phyloP scores from a whole-genome alignment of 352 stramenopile species.

The Pythium rishiriense region DNA sequence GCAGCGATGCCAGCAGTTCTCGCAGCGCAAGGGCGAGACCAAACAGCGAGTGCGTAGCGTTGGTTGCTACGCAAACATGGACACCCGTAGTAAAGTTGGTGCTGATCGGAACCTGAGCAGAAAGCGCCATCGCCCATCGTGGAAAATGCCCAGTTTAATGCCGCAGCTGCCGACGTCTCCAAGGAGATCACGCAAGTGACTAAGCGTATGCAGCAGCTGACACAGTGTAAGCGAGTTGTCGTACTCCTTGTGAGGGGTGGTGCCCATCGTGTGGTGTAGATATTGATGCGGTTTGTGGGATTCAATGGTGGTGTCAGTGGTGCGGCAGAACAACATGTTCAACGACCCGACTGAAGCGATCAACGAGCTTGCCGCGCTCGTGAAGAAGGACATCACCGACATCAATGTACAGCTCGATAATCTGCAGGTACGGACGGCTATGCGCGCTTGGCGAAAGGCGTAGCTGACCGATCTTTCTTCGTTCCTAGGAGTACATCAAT shows the following conservation, averaged over 20 bases:
- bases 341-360: constrained; percentile 85
- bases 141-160: constrained; percentile 82
- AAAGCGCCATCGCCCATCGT: constrained; percentile 48
- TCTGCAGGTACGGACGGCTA: constrained; percentile 39
- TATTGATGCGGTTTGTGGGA: not conserved
- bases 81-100: no score
- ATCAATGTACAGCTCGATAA: constrained; percentile 88
- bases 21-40: constrained; percentile 33
- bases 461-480: not conserved
- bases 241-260: no score
- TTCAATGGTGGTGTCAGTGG: constrained; percentile 38
- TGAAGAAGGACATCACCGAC: constrained; percentile 88
- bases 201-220: constrained; percentile 79
- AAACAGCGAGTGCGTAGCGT: constrained; percentile 10
- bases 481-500: constrained; percentile 69
- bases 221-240: constrained; percentile 71
- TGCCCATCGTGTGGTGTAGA: not conserved
- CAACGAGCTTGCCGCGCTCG: constrained; percentile 75
- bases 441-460: no score
- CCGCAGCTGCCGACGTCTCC: constrained; percentile 75
- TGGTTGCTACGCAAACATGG: no score
- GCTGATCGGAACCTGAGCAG: constrained; percentile 25
- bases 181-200: constrained; percentile 83
- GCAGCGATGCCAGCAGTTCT: constrained; percentile 60
- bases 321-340: constrained; percentile 90